Percentiles rank a stretch among this genome's conserved stretches.
Evolutionary conservation across 1,284 basidiomycete species (phyloP).

Genomic region (Mycosarcoma mackinlayi): DNA sequence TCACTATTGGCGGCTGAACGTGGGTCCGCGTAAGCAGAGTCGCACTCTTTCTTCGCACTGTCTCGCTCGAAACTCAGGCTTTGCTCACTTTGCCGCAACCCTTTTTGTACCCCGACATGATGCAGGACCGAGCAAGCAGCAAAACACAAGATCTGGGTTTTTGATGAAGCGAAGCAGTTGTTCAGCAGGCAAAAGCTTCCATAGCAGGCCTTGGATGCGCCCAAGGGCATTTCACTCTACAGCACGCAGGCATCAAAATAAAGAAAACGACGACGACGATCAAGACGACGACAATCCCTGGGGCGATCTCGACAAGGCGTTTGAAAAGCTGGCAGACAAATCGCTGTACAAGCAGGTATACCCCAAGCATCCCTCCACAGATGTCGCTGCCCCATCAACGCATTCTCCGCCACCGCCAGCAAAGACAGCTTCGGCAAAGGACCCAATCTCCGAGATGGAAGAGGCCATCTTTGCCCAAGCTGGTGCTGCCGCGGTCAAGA

Average conservation of each 20-base stretch:
- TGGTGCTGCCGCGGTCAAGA: constrained; percentile 36
- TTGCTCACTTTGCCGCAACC: constrained; percentile 17
- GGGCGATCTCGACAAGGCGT: constrained; percentile 51
- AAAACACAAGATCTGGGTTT: not conserved
- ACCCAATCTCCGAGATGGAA: constrained; percentile 46
- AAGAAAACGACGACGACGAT: constrained; percentile 35
- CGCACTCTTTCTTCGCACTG: not conserved
- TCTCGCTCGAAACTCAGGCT: not conserved
- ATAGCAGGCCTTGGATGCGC: not conserved
- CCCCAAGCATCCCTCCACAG: constrained; percentile 5
- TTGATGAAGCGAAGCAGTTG: constrained; percentile 7
- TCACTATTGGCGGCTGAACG: constrained; percentile 78
- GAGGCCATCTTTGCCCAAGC: constrained; percentile 51
- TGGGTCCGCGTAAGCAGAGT: constrained; percentile 1
- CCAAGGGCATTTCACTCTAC: constrained; percentile 26
- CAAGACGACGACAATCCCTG: constrained; percentile 50
- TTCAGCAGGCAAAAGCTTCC: not conserved
- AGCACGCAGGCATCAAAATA: constrained; percentile 8
- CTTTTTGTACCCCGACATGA: constrained; percentile 3
- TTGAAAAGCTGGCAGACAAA: constrained; percentile 38
- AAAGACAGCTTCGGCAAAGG: not conserved
- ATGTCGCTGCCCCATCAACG: not conserved
- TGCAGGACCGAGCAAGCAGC: constrained; percentile 1
- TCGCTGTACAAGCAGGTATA: constrained; percentile 44
- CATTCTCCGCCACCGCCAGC: not conserved